Evolutionary conservation across 371 early-diverging fungal species (phyloP), one percentile per base, ranked within the genome.

Genomic region (Mucor irregularis): DNA sequence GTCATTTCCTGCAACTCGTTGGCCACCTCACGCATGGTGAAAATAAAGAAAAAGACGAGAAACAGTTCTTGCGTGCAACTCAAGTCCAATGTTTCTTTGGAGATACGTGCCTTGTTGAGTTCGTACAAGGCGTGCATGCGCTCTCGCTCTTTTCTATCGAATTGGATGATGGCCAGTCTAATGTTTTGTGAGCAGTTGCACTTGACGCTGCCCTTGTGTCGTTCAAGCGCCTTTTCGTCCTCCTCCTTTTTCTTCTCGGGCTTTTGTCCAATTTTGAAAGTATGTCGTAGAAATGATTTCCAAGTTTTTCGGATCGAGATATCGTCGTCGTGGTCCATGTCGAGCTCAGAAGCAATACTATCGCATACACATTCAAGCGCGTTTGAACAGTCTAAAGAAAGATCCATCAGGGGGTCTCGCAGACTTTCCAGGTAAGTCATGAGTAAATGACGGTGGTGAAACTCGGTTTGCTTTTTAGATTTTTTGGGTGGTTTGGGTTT

Each of bases 1-100:
- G 76, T 73, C 60, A 85, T 66, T 6, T 68, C 73, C 22, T 78
- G 58, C 30, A 85, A 21, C 37, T 85, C 83, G 2, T 74, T 79
- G 3, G 86, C 82, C 5, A 78, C 74, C 49, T 86, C 83, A 5
- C 84, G 81, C 49, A 86, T 56, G 0, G 83, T 81, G 53, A 84
- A 84, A 11, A 84, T 66, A 37, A 84, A 86, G 53, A 83, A 86
- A 53, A 86, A 86, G 17, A 86, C 82, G 44, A 86, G 61, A 46
- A 83, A 86, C 3, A 83, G 49, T 35, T 86, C 84, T 51, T 84
- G 83, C 5, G 82, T 72, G 28, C 78, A 77, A 6, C 82, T 81
- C 0, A 83, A 58, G 53, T 83, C 82, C 44, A 84, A 40, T 0
- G 71, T 52, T 3, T 66, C 40, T 61, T 59, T 58, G 9, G 71